Conservation (phyloP, 257 asterid species). For the Hygrophila difformis region DNA sequence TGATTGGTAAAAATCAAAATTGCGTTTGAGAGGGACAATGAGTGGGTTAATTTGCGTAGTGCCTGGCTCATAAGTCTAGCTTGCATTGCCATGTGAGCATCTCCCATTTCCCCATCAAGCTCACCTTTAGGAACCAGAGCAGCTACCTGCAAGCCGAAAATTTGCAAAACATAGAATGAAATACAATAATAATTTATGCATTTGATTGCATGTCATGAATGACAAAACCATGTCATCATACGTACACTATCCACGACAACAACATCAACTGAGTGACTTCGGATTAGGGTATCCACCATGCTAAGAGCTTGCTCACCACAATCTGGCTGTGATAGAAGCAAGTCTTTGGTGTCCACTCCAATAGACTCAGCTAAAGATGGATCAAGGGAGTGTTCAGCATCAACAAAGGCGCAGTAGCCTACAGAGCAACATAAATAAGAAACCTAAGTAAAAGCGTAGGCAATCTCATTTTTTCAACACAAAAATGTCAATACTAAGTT, state of each 20-base stretch:
- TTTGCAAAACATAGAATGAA: not conserved
- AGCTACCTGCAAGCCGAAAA: slow-evolving; percentile 66
- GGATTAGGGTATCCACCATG: slow-evolving; percentile 86
- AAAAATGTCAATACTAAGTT: too few species aligned
- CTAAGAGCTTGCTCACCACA: slow-evolving; percentile 99
- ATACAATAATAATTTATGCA: slow-evolving; percentile 1
- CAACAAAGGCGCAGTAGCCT: slow-evolving; percentile 94
- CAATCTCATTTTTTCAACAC: not conserved
- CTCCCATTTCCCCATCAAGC: slow-evolving; percentile 99
- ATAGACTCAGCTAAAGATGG: slow-evolving; percentile 82
- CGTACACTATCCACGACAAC: slow-evolving; percentile 98
- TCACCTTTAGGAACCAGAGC: slow-evolving; percentile 95
- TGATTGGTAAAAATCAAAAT: slow-evolving; percentile 83
- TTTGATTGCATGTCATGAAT: not conserved
- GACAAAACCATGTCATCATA: slow-evolving; percentile 13
- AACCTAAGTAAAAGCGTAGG: not conserved
- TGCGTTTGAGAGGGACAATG: slow-evolving; percentile 83
- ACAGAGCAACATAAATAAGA: slow-evolving; percentile 12
- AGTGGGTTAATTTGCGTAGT: slow-evolving; percentile 90
- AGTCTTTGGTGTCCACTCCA: slow-evolving; percentile 71
- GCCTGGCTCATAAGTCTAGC: slow-evolving; percentile 99
- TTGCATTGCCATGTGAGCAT: slow-evolving; percentile 99
- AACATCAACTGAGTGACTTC: slow-evolving; percentile 98
- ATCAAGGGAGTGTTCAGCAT: slow-evolving; percentile 98
- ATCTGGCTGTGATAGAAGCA: slow-evolving; percentile 96